Evolutionary conservation across 1,284 basidiomycete species (phyloP).

Genomic region (Cutaneotrichosporon mucoides): DNA sequence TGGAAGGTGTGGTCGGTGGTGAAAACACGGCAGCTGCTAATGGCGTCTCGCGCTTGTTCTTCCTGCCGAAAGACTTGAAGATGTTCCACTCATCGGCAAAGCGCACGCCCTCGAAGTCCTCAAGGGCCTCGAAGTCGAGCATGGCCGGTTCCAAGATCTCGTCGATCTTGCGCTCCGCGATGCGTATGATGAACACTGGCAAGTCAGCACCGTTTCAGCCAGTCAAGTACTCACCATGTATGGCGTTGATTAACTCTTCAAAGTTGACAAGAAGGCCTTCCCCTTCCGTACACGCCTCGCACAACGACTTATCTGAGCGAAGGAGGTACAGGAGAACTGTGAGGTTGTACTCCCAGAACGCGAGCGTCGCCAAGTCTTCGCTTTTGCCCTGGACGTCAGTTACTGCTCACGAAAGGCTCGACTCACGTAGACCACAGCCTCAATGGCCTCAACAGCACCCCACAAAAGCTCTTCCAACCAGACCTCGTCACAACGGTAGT

Average conservation of each 20-base stretch:
- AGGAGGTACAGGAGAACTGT: slow-evolving; percentile 86
- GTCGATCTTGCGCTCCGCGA: slow-evolving; percentile 84
- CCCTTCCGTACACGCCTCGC: slow-evolving; percentile 65
- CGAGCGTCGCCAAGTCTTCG: slow-evolving; percentile 77
- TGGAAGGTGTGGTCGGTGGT: slow-evolving; percentile 6
- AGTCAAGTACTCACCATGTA: slow-evolving; percentile 63
- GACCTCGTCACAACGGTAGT: slow-evolving; percentile 73
- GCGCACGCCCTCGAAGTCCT: slow-evolving; percentile 73
- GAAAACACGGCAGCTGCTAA: slow-evolving; percentile 14
- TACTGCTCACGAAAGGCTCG: slow-evolving; percentile 11
- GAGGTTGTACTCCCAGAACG: slow-evolving; percentile 94
- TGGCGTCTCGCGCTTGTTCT: slow-evolving; percentile 49
- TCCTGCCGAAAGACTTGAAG: slow-evolving; percentile 64
- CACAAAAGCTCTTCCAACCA: slow-evolving; percentile 91
- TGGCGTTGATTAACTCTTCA: slow-evolving; percentile 81
- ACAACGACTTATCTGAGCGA: slow-evolving; percentile 72
- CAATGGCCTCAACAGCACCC: slow-evolving; percentile 84
- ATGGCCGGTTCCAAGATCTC: slow-evolving; percentile 75
- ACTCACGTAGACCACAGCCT: slow-evolving; percentile 83
- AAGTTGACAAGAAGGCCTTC: slow-evolving; percentile 59
- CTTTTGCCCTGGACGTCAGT: slow-evolving; percentile 59
- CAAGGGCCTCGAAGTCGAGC: slow-evolving; percentile 75
- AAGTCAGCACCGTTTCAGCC: slow-evolving; percentile 4
- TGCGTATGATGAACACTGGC: slow-evolving; percentile 88
- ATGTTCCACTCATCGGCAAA: slow-evolving; percentile 97